phyloP scores from a whole-genome alignment of 2,329 filamentous ascomycete species.

The Colletotrichum liaoningense region DNA sequence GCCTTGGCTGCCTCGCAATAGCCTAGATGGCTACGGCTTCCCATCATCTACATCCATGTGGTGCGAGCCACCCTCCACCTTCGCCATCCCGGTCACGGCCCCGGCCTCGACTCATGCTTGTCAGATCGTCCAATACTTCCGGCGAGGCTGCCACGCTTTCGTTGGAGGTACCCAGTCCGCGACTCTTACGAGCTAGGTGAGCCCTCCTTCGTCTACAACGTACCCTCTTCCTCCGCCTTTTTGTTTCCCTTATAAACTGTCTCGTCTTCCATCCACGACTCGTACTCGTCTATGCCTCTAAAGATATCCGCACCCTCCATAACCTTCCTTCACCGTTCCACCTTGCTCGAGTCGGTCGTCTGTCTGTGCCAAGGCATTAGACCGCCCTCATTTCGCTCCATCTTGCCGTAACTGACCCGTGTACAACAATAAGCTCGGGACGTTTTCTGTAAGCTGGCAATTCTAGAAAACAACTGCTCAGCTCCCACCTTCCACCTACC shows the following conservation, averaged over 20 bases:
- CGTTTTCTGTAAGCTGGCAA: background rate
- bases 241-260: slow-evolving; percentile 17
- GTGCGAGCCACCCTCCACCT: background rate
- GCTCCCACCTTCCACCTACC: background rate
- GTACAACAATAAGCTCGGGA: background rate
- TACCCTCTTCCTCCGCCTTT: background rate
- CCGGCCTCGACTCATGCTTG: slow-evolving; percentile 20
- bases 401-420: slow-evolving; percentile 11
- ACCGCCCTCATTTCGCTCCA: background rate
- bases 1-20: slow-evolving; percentile 22
- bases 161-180: background rate
- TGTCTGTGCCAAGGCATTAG: slow-evolving; percentile 8
- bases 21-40: background rate
- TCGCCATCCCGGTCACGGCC: background rate
- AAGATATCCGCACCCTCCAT: background rate
- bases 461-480: slow-evolving; percentile 4
- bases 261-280: slow-evolving; percentile 14
- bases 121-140: slow-evolving; percentile 17
- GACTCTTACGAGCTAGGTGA: background rate
- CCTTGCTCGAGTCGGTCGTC: slow-evolving; percentile 18
- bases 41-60: background rate
- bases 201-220: background rate
- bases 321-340: slow-evolving; percentile 1
- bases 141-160: slow-evolving; percentile 21
- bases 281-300: background rate